Conservation (phyloP, 2,329 filamentous ascomycete genomes). For the Colletotrichum australisinense region DNA sequence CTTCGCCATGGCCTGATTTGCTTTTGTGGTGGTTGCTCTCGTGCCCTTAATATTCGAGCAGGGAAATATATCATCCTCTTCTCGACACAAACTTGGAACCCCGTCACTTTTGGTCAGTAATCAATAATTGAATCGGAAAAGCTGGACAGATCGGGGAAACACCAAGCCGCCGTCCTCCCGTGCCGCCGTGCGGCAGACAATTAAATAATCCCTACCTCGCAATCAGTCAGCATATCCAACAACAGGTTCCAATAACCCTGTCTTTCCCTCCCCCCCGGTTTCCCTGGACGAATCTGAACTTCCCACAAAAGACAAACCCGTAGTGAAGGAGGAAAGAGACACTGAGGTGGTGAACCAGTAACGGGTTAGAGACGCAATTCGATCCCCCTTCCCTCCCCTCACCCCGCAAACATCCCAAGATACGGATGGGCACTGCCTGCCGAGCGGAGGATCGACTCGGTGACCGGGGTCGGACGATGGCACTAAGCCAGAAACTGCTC, state of each 20-base stretch:
- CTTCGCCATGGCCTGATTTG: neutral
- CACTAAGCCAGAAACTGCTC: neutral
- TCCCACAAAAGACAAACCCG: neutral
- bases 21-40: neutral
- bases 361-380: slow-evolving; percentile 11
- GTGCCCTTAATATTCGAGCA: neutral
- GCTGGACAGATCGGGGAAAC: neutral
- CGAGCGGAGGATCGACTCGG: neutral
- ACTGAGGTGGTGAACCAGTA: neutral
- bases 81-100: neutral
- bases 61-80: neutral
- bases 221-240: neutral
- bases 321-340: neutral
- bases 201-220: neutral
- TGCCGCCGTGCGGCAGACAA: neutral
- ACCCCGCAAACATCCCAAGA: neutral
- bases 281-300: neutral
- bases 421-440: neutral
- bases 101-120: neutral
- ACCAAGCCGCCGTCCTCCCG: neutral
- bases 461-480: neutral
- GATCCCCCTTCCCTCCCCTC: neutral
- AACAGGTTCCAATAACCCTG: neutral
- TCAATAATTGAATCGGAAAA: neutral
- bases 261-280: neutral